phyloP scores from a whole-genome alignment of 75 land plant genomes.

The Pinus tabuliformis region DNA sequence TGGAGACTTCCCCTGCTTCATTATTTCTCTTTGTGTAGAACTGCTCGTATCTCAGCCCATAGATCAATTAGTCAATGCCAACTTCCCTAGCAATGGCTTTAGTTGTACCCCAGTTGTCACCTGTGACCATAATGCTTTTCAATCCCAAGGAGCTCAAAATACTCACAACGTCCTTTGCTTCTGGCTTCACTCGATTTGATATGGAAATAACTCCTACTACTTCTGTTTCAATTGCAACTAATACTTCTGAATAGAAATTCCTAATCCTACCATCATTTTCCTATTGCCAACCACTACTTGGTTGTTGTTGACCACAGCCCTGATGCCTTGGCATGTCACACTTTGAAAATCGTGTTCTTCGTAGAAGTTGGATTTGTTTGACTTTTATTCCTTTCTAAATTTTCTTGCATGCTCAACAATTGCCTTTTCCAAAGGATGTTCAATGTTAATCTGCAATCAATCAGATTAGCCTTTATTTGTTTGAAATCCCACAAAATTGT shows the following conservation, averaged over 20 bases:
- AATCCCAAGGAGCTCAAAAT: conserved; percentile 32
- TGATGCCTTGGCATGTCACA: conserved; percentile 44
- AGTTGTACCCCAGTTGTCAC: conserved; percentile 50
- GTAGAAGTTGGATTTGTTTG: conserved; percentile 19
- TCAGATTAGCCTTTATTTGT: neutral
- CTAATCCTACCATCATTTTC: conserved; percentile 23
- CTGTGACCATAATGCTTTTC: conserved; percentile 45
- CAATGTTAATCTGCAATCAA: conserved; percentile 34
- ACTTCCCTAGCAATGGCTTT: conserved; percentile 43
- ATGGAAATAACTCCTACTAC: conserved; percentile 34
- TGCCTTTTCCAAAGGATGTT: conserved; percentile 41
- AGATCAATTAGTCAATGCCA: conserved; percentile 42
- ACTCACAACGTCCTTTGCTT: conserved; percentile 38
- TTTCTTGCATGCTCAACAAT: conserved; percentile 26
- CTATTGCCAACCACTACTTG: conserved; percentile 35
- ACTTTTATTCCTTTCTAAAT: conserved; percentile 3
- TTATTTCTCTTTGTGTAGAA: no score
- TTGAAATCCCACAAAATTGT: no score
- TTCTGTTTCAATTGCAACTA: conserved; percentile 30
- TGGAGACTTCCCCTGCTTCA: no score
- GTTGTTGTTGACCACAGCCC: conserved; percentile 19
- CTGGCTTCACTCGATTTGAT: conserved; percentile 51
- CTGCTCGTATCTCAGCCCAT: no score
- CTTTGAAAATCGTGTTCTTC: conserved; percentile 19
- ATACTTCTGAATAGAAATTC: conserved; percentile 16